phyloP scores from a whole-genome alignment of 306 rosid species.

The Castanea mollissima region DNA sequence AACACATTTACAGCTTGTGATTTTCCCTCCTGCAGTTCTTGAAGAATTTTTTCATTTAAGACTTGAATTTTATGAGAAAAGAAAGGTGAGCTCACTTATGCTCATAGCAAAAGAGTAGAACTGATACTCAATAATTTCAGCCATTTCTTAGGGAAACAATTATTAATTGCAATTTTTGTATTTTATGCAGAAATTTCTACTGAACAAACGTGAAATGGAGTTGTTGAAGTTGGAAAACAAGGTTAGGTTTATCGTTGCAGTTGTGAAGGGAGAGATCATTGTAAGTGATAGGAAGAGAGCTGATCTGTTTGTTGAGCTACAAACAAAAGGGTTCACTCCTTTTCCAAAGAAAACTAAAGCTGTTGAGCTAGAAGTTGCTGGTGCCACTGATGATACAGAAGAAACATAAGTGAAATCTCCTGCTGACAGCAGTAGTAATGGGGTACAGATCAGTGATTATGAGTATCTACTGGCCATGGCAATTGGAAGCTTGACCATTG shows the following conservation, averaged over 20 bases:
- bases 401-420: conserved; percentile 51
- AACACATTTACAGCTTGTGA: not conserved
- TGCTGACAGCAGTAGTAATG: conserved; percentile 19
- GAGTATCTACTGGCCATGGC: conserved; percentile 74
- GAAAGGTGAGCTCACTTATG: conserved; percentile 57
- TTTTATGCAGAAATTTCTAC: conserved; percentile 55
- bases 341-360: conserved; percentile 73
- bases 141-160: not conserved
- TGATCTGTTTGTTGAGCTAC: conserved; percentile 71
- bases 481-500: conserved; percentile 77
- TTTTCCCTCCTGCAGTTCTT: conserved; percentile 57
- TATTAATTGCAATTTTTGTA: conserved; percentile 1
- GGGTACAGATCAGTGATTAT: conserved; percentile 58
- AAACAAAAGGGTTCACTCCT: conserved; percentile 87
- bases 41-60: conserved; percentile 78
- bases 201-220: conserved; percentile 61
- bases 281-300: conserved; percentile 77
- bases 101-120: not conserved
- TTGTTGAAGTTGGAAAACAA: conserved; percentile 72
- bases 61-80: conserved; percentile 65
- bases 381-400: conserved; percentile 59
- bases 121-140: not conserved
- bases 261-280: conserved; percentile 74
- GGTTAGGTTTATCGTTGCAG: conserved; percentile 84
- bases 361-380: conserved; percentile 87